Percentiles rank a stretch among this genome's conserved stretches.
These are phyloP conservation scores for Nevesoporus exiguus DNA, from an alignment of 768 basidiomycete genomes.

Conservation along the genomic window DNA sequence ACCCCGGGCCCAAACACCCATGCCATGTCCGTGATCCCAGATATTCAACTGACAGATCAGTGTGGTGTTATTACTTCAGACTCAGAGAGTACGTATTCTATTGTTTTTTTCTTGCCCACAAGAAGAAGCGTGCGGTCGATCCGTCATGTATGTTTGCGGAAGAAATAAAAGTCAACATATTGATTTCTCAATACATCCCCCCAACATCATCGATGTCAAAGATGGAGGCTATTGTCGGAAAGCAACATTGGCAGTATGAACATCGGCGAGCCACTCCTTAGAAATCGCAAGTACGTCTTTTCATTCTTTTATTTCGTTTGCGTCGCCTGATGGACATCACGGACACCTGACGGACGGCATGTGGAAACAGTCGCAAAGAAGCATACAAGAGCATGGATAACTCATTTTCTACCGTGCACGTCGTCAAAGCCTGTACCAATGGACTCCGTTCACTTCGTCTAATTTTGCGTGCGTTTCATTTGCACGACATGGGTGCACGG, in stretches of 20 bases:
- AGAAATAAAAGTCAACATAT: background rate
- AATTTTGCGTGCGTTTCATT: no score
- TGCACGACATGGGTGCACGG: background rate
- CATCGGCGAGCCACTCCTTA: constrained; percentile 59
- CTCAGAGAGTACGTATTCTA: constrained; percentile 52
- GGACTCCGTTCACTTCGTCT: background rate
- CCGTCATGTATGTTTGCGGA: background rate
- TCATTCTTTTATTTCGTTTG: background rate
- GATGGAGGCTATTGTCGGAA: constrained; percentile 66
- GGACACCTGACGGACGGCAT: constrained; percentile 39
- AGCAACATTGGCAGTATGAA: constrained; percentile 51
- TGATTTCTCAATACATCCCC: constrained; percentile 45
- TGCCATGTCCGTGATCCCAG: constrained; percentile 36
- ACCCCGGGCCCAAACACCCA: background rate
- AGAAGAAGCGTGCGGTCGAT: background rate
- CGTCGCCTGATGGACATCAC: background rate
- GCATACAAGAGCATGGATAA: constrained; percentile 49
- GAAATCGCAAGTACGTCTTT: constrained; percentile 57
- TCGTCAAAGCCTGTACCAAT: constrained; percentile 8
- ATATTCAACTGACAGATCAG: constrained; percentile 91
- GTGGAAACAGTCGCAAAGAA: constrained; percentile 49
- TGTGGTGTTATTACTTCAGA: constrained; percentile 89
- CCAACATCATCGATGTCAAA: constrained; percentile 58
- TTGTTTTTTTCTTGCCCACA: background rate
- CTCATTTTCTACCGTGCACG: background rate